Evolutionary conservation across 148 eudicot species (phyloP), one percentile per base, ranked within the genome.

Genomic region (Gaultheria prostrata): DNA sequence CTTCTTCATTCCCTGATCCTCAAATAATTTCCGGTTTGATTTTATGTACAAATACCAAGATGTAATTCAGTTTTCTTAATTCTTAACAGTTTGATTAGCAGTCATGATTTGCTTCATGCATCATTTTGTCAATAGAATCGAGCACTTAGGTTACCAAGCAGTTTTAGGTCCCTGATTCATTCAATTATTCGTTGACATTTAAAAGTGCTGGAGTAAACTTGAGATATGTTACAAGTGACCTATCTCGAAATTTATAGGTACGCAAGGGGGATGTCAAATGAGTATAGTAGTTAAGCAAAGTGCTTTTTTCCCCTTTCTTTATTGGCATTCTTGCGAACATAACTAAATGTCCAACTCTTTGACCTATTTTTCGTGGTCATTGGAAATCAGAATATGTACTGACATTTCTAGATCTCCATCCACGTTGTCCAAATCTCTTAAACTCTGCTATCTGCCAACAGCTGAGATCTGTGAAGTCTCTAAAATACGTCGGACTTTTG

Each of bases 361-460:
- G 67, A 10, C 33, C n/a, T 1, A 54, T 78, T 54, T 32, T 32
- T 56, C 8, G 17, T 46, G 54, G 67, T 28, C 13, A 9, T 51
- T 17, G 33, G 26, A 30, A 33, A 78, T 21, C 15, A 53, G 61
- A 56, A 53, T 3, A 33, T 78, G 28, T 17, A 20, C 45, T 9
- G 14, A 32, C 80, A 30, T 78, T 53, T 30, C 43, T 76, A 24
- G 33, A 56, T 77, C 63, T 51, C 65, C 80, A 15, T 14, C 49
- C 45, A 30, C 11, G 35, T 75, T 76, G 63, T 77, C 63, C 1
- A 6, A 53, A 45, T 77, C 63, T 53, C 63, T 50, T 35, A 53
- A 20, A 53, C 67, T 33, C 30, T 51, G n/a, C 81, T 48, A 49
- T 78, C 67, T 78, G 6, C 80, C 45, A 54, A 54, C 46, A 78